phyloP scores from a whole-genome alignment of 2,329 filamentous ascomycete genomes.

The Eutypella sp. region DNA sequence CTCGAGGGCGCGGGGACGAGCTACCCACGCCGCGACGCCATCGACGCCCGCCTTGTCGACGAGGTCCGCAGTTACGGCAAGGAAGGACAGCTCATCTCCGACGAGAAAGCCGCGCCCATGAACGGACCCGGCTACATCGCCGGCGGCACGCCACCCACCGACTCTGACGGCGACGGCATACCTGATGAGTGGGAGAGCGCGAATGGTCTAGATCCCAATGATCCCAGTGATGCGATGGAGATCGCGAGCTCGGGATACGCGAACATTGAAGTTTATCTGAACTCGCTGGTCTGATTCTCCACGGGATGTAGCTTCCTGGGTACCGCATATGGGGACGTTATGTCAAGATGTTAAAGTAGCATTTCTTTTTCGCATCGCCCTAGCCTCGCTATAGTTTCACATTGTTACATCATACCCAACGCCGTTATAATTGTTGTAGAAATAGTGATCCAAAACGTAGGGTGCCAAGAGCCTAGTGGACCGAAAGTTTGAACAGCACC shows the following conservation, averaged over 20 bases:
- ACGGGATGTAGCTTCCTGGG: too few species aligned
- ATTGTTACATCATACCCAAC: not conserved
- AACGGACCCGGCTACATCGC: slow-evolving; percentile 34
- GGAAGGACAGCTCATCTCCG: slow-evolving; percentile 38
- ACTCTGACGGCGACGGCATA: slow-evolving; percentile 46
- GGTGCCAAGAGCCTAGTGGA: not conserved
- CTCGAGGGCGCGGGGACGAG: slow-evolving; percentile 33
- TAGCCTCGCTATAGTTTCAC: too few species aligned
- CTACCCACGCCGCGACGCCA: slow-evolving; percentile 37
- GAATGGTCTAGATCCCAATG: slow-evolving; percentile 35
- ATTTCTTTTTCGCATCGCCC: too few species aligned
- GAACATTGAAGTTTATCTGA: slow-evolving; percentile 46
- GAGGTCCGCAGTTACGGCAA: slow-evolving; percentile 42
- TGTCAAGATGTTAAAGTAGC: too few species aligned
- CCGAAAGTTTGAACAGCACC: slow-evolving; percentile 6
- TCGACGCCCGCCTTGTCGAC: slow-evolving; percentile 37
- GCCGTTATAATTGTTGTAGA: not conserved
- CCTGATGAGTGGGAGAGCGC: slow-evolving; percentile 42
- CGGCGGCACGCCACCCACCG: slow-evolving; percentile 32
- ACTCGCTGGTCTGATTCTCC: slow-evolving; percentile 35
- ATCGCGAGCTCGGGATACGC: slow-evolving; percentile 38
- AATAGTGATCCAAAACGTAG: not conserved
- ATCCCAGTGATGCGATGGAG: slow-evolving; percentile 35
- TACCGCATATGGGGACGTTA: too few species aligned
- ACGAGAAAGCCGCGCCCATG: slow-evolving; percentile 36